Conservation (phyloP, 73 alveolate genomes). For the Breviolum minutum region DNA sequence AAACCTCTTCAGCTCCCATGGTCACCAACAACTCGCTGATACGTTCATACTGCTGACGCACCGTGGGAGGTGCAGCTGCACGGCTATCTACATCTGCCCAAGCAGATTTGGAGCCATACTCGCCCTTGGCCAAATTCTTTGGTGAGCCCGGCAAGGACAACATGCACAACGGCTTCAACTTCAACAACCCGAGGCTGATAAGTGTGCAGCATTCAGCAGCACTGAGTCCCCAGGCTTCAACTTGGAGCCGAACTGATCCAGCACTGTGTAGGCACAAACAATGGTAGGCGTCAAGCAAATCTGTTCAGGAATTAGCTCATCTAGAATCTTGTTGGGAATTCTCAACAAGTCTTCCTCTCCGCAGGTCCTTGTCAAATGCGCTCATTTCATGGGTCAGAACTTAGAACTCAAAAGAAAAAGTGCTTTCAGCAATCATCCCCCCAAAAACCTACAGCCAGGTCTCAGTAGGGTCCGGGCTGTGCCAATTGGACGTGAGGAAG, state of each 20-base stretch:
- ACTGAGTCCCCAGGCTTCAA: conserved; percentile 87
- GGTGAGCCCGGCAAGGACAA: conserved; percentile 89
- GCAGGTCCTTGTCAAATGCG: conserved; percentile 25
- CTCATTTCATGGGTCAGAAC: not conserved
- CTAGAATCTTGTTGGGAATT: conserved; percentile 63
- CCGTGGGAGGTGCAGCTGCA: conserved; percentile 53
- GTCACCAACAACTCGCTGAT: conserved; percentile 83
- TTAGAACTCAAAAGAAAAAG: not conserved
- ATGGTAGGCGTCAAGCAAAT: conserved; percentile 84
- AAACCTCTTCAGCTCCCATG: conserved; percentile 95
- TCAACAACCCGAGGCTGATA: conserved; percentile 90
- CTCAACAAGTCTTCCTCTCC: conserved; percentile 84
- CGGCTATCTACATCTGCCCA: conserved; percentile 88
- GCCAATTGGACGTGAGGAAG: conserved; percentile 81
- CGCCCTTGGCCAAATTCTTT: conserved; percentile 87
- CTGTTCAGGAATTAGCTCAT: conserved; percentile 93
- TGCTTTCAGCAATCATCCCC: not conserved
- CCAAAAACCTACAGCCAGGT: not conserved
- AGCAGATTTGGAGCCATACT: conserved; percentile 74
- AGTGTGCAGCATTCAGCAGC: conserved; percentile 77
- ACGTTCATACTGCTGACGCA: conserved; percentile 90
- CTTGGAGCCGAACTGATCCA: conserved; percentile 87
- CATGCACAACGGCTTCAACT: conserved; percentile 82
- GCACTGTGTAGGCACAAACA: conserved; percentile 88
- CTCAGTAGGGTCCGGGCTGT: conserved; percentile 62